Conservation (phyloP, 2,329 filamentous ascomycete genomes). For the Sphaerulina musiva region DNA sequence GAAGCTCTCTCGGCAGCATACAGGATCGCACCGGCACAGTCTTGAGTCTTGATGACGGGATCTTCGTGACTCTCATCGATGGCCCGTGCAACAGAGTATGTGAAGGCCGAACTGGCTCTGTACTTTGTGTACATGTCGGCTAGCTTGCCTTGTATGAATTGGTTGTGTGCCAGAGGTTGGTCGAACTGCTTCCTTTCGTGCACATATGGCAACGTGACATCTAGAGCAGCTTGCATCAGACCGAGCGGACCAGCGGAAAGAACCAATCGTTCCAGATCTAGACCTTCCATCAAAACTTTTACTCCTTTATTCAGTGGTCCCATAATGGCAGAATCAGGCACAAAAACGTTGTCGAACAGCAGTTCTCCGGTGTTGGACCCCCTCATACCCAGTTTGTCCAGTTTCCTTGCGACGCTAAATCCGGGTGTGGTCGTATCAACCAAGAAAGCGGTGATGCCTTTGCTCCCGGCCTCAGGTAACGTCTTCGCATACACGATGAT, state of each 20-base stretch:
- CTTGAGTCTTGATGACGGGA: conserved; percentile 65
- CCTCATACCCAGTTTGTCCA: conserved; percentile 97
- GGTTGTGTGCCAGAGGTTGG: conserved; percentile 79
- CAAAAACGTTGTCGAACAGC: conserved; percentile 83
- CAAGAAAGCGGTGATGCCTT: conserved; percentile 92
- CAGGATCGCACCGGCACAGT: conserved; percentile 89
- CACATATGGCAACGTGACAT: conserved; percentile 79
- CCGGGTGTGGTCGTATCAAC: conserved; percentile 67
- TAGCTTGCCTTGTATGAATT: conserved; percentile 85
- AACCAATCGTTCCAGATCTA: conserved; percentile 89
- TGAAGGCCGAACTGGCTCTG: conserved; percentile 77
- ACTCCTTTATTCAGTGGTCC: conserved; percentile 77
- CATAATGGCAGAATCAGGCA: conserved; percentile 73
- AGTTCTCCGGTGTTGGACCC: conserved; percentile 95
- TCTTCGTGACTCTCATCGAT: conserved; percentile 59
- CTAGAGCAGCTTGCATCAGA: conserved; percentile 86
- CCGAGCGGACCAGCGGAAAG: conserved; percentile 85
- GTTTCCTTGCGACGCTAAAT: conserved; percentile 80
- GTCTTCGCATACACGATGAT: conserved; percentile 98
- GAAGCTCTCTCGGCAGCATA: conserved; percentile 89
- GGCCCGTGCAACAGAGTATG: conserved; percentile 69
- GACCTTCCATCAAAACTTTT: conserved; percentile 87
- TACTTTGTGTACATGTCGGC: conserved; percentile 98
- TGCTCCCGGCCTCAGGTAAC: conserved; percentile 67
- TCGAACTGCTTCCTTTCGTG: conserved; percentile 88